These are phyloP conservation scores for Metarhizium guizhouense DNA, from an alignment of 2,329 filamentous ascomycete species.

Conservation along the genomic window DNA sequence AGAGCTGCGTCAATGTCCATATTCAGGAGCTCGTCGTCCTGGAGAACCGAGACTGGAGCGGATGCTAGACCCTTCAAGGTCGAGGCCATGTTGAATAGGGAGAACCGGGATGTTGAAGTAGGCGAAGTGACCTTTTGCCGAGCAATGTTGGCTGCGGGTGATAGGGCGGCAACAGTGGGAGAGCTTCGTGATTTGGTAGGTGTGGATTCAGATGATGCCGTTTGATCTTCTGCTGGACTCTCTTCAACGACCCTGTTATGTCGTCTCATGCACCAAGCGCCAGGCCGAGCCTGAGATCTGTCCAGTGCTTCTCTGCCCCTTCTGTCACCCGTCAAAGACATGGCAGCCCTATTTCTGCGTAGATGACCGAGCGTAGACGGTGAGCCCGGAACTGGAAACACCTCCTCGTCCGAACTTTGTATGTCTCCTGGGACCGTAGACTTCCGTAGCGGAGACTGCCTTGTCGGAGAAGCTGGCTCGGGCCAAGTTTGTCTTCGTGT, in stretches of 20 bases:
- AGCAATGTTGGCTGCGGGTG: not conserved
- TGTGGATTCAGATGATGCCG: not conserved
- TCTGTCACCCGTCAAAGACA: constrained; percentile 23
- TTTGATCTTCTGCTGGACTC: not conserved
- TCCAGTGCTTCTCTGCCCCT: constrained; percentile 7
- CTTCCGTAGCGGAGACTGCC: constrained; percentile 1
- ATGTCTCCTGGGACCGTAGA: not conserved
- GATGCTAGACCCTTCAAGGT: constrained; percentile 24
- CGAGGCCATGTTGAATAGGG: constrained; percentile 36
- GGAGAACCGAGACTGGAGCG: constrained; percentile 15
- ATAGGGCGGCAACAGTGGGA: not conserved
- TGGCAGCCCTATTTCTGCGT: constrained; percentile 12
- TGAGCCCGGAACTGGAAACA: constrained; percentile 2
- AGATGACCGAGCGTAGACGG: constrained; percentile 15
- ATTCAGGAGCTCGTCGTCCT: constrained; percentile 44
- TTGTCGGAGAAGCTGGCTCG: not conserved
- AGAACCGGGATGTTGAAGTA: constrained; percentile 26
- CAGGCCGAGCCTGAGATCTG: constrained; percentile 10
- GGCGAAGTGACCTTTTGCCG: constrained; percentile 9
- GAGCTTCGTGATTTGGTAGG: constrained; percentile 5
- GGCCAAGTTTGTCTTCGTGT: not conserved
- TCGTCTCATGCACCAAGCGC: constrained; percentile 15
- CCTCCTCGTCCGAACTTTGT: constrained; percentile 1
- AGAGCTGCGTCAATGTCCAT: constrained; percentile 47
- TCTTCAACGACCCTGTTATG: constrained; percentile 5